Evolutionary conservation across 768 basidiomycete species (phyloP).

Genomic region (Tremella yokohamensis): DNA sequence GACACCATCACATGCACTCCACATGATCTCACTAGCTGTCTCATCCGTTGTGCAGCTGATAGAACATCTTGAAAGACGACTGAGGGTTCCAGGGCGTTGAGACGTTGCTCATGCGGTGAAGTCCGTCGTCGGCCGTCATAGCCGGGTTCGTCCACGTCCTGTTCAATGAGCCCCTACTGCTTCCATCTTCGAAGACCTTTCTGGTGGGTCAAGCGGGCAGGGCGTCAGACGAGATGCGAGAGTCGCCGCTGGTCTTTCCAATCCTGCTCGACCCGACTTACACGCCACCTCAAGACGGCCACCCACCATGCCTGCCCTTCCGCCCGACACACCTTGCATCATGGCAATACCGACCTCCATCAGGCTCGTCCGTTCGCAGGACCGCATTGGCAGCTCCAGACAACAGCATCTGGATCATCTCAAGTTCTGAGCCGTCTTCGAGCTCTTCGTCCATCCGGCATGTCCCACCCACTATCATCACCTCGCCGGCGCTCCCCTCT

Average conservation of each 20-base stretch:
- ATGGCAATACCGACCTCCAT: slow-evolving; percentile 19
- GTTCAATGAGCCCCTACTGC: no score
- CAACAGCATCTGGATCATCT: slow-evolving; percentile 36
- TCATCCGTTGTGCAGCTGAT: no score
- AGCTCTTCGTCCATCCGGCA: slow-evolving; percentile 2
- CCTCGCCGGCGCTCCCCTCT: slow-evolving; percentile 5
- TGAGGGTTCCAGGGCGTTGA: no score
- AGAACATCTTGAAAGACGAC: no score
- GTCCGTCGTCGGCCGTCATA: no score
- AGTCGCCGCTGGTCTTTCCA: slow-evolving; percentile 22
- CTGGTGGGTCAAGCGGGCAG: not conserved
- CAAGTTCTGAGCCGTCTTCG: not conserved
- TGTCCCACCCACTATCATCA: slow-evolving; percentile 10
- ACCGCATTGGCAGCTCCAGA: slow-evolving; percentile 26
- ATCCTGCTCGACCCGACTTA: slow-evolving; percentile 16
- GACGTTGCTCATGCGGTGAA: no score
- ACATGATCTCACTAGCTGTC: no score
- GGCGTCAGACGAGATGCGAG: slow-evolving; percentile 6
- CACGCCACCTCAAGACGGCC: no score
- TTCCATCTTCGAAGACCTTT: no score
- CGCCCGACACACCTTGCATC: slow-evolving; percentile 30
- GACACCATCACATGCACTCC: no score
- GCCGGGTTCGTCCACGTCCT: no score
- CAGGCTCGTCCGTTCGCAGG: slow-evolving; percentile 22
- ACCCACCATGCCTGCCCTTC: slow-evolving; percentile 15